These are phyloP conservation scores for Pseudogymnoascus sp. DNA, from an alignment of 2,329 filamentous ascomycete species.

Conservation along the genomic window DNA sequence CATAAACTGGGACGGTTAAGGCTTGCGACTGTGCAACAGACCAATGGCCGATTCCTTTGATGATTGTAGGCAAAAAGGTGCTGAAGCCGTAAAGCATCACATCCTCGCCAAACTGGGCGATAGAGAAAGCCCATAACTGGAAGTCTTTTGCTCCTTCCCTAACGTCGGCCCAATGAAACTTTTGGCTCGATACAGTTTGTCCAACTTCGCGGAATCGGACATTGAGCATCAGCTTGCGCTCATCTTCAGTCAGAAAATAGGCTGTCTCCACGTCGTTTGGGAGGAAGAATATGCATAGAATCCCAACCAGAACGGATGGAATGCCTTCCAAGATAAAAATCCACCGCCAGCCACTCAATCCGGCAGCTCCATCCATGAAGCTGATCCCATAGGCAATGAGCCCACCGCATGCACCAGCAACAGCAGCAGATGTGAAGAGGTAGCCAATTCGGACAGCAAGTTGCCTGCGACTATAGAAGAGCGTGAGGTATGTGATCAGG, in stretches of 20 bases:
- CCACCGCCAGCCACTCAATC: conserved; percentile 58
- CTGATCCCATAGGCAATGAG: conserved; percentile 58
- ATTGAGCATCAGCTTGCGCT: conserved; percentile 41
- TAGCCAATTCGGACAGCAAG: conserved; percentile 56
- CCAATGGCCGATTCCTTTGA: conserved; percentile 52
- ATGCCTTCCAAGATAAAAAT: conserved; percentile 49
- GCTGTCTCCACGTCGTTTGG: conserved; percentile 53
- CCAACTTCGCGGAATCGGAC: conserved; percentile 44
- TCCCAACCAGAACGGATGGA: conserved; percentile 46
- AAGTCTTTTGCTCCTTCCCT: conserved; percentile 51
- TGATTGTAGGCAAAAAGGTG: conserved; percentile 64
- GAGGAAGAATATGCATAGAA: conserved; percentile 47
- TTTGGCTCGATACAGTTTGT: conserved; percentile 40
- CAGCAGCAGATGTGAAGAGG: conserved; percentile 51
- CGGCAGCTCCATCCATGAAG: conserved; percentile 51
- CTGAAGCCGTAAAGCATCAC: conserved; percentile 61
- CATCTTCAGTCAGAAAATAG: conserved; percentile 45
- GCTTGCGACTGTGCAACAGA: conserved; percentile 52
- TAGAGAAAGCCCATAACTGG: conserved; percentile 54
- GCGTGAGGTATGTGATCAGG: conserved; percentile 50
- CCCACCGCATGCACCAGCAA: conserved; percentile 57
- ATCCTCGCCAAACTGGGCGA: conserved; percentile 53
- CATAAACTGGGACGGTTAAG: conserved; percentile 62
- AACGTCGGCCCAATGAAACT: conserved; percentile 51
- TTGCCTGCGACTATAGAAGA: conserved; percentile 56